These are phyloP conservation scores for Boletellus sp. DNA, from an alignment of 768 basidiomycete genomes.

Conservation along the genomic window DNA sequence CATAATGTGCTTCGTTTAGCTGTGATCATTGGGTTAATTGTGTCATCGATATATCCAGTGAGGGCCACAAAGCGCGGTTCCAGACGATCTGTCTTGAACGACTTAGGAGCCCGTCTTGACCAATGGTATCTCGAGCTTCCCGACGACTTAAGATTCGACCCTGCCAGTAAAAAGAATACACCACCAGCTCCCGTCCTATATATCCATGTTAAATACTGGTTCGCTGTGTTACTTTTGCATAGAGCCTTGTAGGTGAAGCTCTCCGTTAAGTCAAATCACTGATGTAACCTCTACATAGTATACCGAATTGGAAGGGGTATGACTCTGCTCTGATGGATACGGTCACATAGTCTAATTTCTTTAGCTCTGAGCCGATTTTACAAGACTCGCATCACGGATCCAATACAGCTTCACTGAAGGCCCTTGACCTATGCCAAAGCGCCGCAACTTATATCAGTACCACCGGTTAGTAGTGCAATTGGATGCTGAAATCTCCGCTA, in stretches of 20 bases:
- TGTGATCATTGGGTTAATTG: slow-evolving; percentile 62
- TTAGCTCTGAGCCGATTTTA: slow-evolving; percentile 42
- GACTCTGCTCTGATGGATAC: background rate
- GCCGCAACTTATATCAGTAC: slow-evolving; percentile 70
- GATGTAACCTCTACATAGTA: slow-evolving; percentile 37
- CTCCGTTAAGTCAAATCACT: slow-evolving; percentile 4
- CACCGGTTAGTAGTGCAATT: slow-evolving; percentile 43
- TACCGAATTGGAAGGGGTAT: slow-evolving; percentile 71
- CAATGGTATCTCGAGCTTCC: slow-evolving; percentile 74
- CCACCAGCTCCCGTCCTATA: slow-evolving; percentile 66
- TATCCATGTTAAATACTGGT: slow-evolving; percentile 75
- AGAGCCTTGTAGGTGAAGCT: slow-evolving; percentile 66
- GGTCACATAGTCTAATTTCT: slow-evolving; percentile 1
- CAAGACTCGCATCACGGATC: slow-evolving; percentile 38
- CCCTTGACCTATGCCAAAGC: slow-evolving; percentile 71
- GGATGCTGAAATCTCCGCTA: background rate
- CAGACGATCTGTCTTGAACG: slow-evolving; percentile 46
- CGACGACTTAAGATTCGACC: slow-evolving; percentile 57
- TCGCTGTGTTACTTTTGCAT: slow-evolving; percentile 67
- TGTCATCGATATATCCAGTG: slow-evolving; percentile 69
- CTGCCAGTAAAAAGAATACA: slow-evolving; percentile 46
- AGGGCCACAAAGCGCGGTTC: slow-evolving; percentile 43
- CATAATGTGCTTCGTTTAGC: slow-evolving; percentile 38
- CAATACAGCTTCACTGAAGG: slow-evolving; percentile 52
- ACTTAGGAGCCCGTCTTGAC: slow-evolving; percentile 64